Percentiles rank a stretch among this genome's conserved stretches.
These are phyloP conservation scores for Magnolia changhungtana DNA, from an alignment of 164 flowering plant species.

Conservation along the genomic window DNA sequence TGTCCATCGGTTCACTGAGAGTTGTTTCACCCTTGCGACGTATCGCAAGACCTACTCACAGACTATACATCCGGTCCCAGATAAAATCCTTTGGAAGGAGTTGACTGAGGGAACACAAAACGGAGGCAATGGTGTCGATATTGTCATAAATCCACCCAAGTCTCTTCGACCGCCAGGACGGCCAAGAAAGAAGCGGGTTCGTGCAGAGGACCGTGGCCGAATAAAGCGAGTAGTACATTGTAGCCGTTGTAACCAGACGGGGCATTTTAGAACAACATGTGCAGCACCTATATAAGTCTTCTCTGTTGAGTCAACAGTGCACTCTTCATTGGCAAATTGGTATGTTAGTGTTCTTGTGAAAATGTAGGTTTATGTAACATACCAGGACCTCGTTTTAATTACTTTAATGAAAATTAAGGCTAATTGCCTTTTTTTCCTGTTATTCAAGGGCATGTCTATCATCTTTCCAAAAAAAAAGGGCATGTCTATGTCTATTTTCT, in stretches of 20 bases:
- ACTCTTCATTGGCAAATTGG: background rate
- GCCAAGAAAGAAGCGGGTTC: conserved; percentile 39
- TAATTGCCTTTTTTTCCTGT: background rate
- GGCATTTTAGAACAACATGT: conserved; percentile 49
- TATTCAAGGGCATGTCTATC: background rate
- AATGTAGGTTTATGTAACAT: background rate
- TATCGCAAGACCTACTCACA: conserved; percentile 46
- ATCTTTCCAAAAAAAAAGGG: no score
- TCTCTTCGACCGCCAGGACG: conserved; percentile 43
- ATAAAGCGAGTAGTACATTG: conserved; percentile 47
- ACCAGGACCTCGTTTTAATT: background rate
- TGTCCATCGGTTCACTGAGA: conserved; percentile 44
- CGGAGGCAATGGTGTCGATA: conserved; percentile 23
- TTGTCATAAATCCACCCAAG: conserved; percentile 37
- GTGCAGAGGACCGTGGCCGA: conserved; percentile 43
- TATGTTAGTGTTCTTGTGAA: background rate
- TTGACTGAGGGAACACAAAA: conserved; percentile 27
- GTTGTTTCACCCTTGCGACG: conserved; percentile 43
- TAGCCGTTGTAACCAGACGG: conserved; percentile 50
- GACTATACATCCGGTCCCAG: conserved; percentile 47
- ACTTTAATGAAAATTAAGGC: conserved; percentile 1
- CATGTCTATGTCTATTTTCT: background rate
- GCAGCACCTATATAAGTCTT: conserved; percentile 13
- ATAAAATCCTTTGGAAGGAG: conserved; percentile 42
- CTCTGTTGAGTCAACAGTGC: background rate